A percentile compares a stretch with the other conserved stretches of the same genome.
phyloP scores from a whole-genome alignment of 108 stramenopile species.

The Conticribra guillardii region DNA sequence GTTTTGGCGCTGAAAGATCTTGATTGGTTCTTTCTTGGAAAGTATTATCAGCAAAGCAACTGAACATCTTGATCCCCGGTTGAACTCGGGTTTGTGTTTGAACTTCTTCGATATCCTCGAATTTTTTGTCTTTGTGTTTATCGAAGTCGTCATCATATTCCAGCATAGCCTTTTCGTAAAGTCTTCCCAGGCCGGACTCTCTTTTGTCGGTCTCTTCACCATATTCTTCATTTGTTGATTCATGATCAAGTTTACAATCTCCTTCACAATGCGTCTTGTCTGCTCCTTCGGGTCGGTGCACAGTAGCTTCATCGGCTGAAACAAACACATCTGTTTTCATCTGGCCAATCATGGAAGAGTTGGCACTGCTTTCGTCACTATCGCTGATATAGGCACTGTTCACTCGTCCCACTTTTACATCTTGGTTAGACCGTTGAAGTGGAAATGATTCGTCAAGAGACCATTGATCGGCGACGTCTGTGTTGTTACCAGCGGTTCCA shows the following conservation, averaged over 20 bases:
- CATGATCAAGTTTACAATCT: neutral
- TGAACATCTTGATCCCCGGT: slow-evolving; percentile 17
- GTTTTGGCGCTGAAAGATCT: neutral
- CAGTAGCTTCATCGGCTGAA: neutral
- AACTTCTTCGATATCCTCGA: neutral
- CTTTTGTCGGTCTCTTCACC: neutral
- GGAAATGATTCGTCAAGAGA: slow-evolving; percentile 30
- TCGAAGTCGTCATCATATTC: slow-evolving; percentile 6
- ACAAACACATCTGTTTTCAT: neutral
- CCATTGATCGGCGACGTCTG: slow-evolving; percentile 39
- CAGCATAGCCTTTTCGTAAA: slow-evolving; percentile 4
- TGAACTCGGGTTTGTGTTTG: neutral
- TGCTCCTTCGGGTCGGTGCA: neutral
- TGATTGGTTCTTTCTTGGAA: slow-evolving; percentile 5
- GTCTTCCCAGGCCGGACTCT: neutral
- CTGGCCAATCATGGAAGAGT: neutral
- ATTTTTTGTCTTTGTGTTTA: neutral
- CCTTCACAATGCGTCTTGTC: neutral
- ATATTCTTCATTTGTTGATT: neutral
- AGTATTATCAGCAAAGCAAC: slow-evolving; percentile 35
- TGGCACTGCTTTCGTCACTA: slow-evolving; percentile 13
- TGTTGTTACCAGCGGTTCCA: too few relatives aligned
- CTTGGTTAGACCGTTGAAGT: slow-evolving; percentile 3
- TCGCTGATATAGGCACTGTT: slow-evolving; percentile 1
- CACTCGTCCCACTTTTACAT: neutral